Base-by-base conservation (phyloP, 2,329 filamentous ascomycete species). In the Chrysosporium keratinophilum region DNA sequence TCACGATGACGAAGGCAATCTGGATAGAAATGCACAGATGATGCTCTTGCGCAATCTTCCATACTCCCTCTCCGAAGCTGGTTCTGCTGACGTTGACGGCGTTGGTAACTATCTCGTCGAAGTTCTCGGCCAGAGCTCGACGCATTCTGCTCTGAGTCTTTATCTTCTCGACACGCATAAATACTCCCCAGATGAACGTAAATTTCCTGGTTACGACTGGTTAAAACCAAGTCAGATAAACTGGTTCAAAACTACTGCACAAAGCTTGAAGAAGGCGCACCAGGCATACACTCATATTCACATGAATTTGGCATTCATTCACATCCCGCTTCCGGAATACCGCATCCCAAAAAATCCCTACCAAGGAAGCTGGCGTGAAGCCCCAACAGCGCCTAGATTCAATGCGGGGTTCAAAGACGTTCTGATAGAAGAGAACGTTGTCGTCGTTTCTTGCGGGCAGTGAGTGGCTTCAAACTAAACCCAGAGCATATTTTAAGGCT, bases 191-290 rank as follows among this genome's bases (percentile, higher is more conserved):
- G 87, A 98, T 65, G 88, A 96, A 70, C 81, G 83, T 54, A 82
- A 87, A 56, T 96, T 83, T 67, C 81, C 82, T n/a, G 93, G 93
- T 46, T 98, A 98, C 67, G 91, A 97, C 71, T 98, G 93, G 93
- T 75, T 98, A 65, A 97, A 97, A 72, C 84, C 84, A 43, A 89
- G 81, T 61, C 93, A 98, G 69, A 95, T 96, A 56, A 82, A 87
- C 54, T 98, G 93, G 93, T 98, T 98, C 75, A 84, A 82, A 60
- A 78, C 81, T 58, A 95, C 87, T 0, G 83, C 87, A 0, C 76
- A 84, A 54, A 73, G 81, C 11, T 72, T 96, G 45, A 88, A 88
- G 71, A 82, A 83, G 63, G 81, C 81, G 56, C 90, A 95, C 67
- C 79, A 80, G 57, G 83, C 88, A 62, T 98, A 96, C 69, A 88